Base-by-base conservation (phyloP, 306 rosid species). In the Echinosophora koreensis region DNA sequence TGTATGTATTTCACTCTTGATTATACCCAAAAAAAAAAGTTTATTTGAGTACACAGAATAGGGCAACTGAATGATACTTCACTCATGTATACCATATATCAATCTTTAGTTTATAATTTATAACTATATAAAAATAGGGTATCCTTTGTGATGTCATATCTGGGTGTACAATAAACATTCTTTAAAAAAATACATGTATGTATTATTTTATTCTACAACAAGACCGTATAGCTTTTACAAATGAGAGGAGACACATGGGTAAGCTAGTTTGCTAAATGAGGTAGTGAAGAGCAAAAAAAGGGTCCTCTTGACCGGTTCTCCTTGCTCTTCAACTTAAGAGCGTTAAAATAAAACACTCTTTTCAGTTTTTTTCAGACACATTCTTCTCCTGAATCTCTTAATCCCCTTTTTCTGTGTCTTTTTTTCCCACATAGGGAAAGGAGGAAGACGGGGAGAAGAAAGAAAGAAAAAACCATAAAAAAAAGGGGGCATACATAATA, bases 231-330 rank as follows among this genome's bases (percentile, higher is more conserved):
- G n/a, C 6, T 39, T 16, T 54, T 32, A 27, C 2, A 73, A 73
- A 54, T 34, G 37, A 66, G 28, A 73, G 42, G 70, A 73, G 70
- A 73, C 69, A 73, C 17, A 9, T 71, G 73, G 67, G 18, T 5
- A 55, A 70, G 17, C 0, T 16, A 27, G 22, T 14, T 68, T 79
- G 66, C 76, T 62, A 74, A 77, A 66, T 66, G 77, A 61, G 81
- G 76, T 17, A 56, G 59, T 68, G 17, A 69, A 70, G 74, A 79
- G 78, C 38, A 17, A 80, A 80, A 86, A 62, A 81, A 63, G 80
- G 67, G 56, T 75, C 83, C 27, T 38, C 17, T 84, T 87, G 86
- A 87, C 83, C 80, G 70, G 79, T 84, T 87, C 88, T 84, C 73
- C 63, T 52, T 66, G 3, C 2, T 51, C 69, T 42, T 83, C 77